Evolutionary conservation across 352 stramenopile species (phyloP), one percentile per base, ranked within the genome.

Genomic region (Pythium folliculosum): DNA sequence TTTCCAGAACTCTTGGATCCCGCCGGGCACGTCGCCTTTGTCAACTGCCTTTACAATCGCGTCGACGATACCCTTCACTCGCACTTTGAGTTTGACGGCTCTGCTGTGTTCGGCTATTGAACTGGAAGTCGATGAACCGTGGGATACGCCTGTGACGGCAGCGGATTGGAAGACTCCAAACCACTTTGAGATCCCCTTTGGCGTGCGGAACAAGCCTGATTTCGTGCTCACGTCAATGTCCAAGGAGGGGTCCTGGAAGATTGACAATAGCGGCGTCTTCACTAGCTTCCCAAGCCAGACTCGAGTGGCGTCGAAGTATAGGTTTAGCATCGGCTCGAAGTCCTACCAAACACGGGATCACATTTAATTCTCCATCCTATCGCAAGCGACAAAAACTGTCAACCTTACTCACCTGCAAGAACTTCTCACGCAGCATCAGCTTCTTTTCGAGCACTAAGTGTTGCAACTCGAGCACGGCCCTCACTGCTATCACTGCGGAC

Each of bases 271-370:
- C 0, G 76, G 76, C 0, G 57, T 66, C 23, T 75, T 78, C 1
- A 86, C 73, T 10, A 87, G 47, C 38, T 83, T 88, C 25, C 70
- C 75, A 13, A 92, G 64, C 84, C 82, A 92, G 50, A 77, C 65
- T 14, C 81, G 71, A 27, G 82, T 92, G 3, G 81, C 82, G 37
- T 89, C 82, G 38, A 88, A 84, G 62, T 91, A 92, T 23, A 88
- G 71, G 27, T 63, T 69, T 17, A 92, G 54, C 79, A 92, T 85
- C 21, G 78, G 67, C 13, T 88, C 71, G 44, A 92, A 78, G 27
- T 87, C 82, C 81, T 92, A 8, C n/a, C 1, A 7, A 21, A 32
- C 47, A 43, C 37, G 37, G 10, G 40, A n/a, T 47, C 17, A 19
- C 9, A 47, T 47, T 47, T 13, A 19, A 17, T 17, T 43, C 9